Base-by-base conservation (phyloP, 441 rosid genomes). In the Gossypium davidsonii region DNA sequence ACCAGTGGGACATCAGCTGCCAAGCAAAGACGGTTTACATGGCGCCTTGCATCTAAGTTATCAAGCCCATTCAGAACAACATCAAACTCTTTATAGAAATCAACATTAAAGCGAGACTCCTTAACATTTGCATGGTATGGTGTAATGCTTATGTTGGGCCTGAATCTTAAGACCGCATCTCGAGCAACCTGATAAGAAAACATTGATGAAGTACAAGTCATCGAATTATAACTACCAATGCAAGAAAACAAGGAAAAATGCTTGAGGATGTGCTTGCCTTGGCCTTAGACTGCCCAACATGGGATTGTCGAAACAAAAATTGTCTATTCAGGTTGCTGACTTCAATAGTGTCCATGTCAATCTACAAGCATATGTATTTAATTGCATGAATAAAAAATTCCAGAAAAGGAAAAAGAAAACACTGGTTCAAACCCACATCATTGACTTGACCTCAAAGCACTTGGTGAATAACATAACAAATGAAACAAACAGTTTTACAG, bases 261-360 rank as follows among this genome's bases (percentile, higher is more conserved):
- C 25, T 34, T 52, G n/a, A 6, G 49, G 0, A 72, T 67, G 65
- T 44, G 53, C 66, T 72, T 75, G 87, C 99, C 92, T 91, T 93
- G 76, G 99, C 99, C 82, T 95, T 95, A 17, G 99, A 95, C 81
- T 81, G 99, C 62, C 99, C 98, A 65, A 95, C 99, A 85, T 95
- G 99, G 44, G 89, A 90, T 53, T 86, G 86, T 53, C 98, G 93
- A 79, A 95, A 95, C 70, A 95, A 79, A 83, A 95, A 93, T 72
- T 95, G 99, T 76, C 99, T 88, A 77, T 95, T 95, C 72, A 95
- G 88, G 87, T 95, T 95, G 81, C 99, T 95, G 65, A 95, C 99
- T 92, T 95, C 99, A 76, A 95, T 95, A 7, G 97, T 91, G 72
- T 95, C 99, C 99, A 95, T 90, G 82, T 95, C 99, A 80, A 95